Evolutionary conservation across 2,329 filamentous ascomycete genomes (phyloP).

Genomic region (Massarina eburnea): DNA sequence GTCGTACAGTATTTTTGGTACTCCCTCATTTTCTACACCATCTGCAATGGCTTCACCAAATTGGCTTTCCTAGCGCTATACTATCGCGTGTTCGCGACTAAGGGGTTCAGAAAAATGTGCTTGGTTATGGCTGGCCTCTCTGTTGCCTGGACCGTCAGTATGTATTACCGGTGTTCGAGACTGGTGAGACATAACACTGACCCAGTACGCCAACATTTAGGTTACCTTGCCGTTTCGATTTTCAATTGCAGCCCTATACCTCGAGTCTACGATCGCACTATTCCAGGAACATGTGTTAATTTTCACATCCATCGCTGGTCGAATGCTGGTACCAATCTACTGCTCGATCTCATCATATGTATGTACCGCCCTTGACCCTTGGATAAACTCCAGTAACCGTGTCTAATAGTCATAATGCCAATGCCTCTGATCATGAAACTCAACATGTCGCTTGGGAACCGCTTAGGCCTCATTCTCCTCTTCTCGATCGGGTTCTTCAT

Average conservation of each 20-base stretch:
- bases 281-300: too few relatives aligned
- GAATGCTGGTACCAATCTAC: too few relatives aligned
- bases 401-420: slow-evolving; percentile 23
- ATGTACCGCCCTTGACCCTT: too few relatives aligned
- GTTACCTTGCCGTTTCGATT: too few relatives aligned
- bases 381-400: too few relatives aligned
- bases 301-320: too few relatives aligned
- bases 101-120: slow-evolving; percentile 19
- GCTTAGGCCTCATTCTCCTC: slow-evolving; percentile 21
- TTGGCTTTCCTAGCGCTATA: slow-evolving; percentile 28
- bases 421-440: slow-evolving; percentile 22
- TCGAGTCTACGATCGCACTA: too few relatives aligned
- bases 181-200: too few relatives aligned
- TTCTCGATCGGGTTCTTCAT: slow-evolving; percentile 32
- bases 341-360: too few relatives aligned
- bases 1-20: slow-evolving; percentile 26
- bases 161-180: too few relatives aligned
- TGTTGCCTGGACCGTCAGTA: slow-evolving; percentile 18
- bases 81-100: slow-evolving; percentile 24
- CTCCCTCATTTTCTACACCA: slow-evolving; percentile 24
- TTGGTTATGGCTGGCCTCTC: slow-evolving; percentile 16
- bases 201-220: too few relatives aligned
- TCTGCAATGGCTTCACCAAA: slow-evolving; percentile 29
- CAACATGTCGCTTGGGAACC: slow-evolving; percentile 21
- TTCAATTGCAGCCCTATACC: too few relatives aligned